Conservation (phyloP, 495 filamentous ascomycete genomes). For the Penicillium cosmopolitanum region DNA sequence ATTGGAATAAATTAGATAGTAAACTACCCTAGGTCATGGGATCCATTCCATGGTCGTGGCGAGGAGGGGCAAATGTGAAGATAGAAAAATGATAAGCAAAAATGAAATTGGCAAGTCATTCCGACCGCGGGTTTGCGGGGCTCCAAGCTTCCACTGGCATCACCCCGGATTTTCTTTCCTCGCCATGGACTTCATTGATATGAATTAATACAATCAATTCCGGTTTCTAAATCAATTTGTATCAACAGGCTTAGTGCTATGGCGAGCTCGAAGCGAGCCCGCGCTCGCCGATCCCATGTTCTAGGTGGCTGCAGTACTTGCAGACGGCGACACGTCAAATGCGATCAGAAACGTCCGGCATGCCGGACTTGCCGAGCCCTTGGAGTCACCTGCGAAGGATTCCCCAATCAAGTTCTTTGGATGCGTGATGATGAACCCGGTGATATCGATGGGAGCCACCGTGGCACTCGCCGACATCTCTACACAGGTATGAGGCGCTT, state of each 20-base stretch:
- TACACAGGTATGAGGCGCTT: constrained; percentile 30
- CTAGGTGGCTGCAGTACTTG: constrained; percentile 42
- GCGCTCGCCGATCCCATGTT: constrained; percentile 36
- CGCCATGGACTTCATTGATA: neutral
- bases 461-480: constrained; percentile 36
- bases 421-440: constrained; percentile 22
- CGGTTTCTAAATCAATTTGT: neutral
- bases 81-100: constrained; percentile 7
- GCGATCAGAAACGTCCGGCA: constrained; percentile 42
- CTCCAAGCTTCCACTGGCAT: neutral
- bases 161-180: constrained; percentile 11
- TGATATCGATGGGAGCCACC: constrained; percentile 18
- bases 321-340: constrained; percentile 43
- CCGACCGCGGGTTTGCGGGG: constrained; percentile 8
- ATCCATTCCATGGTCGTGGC: constrained; percentile 5
- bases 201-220: constrained; percentile 7
- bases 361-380: constrained; percentile 36
- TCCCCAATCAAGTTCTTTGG: constrained; percentile 37
- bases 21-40: neutral
- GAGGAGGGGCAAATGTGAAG: constrained; percentile 5
- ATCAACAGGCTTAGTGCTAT: constrained; percentile 11
- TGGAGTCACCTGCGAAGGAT: constrained; percentile 38
- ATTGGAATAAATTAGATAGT: neutral
- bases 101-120: constrained; percentile 11
- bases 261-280: constrained; percentile 24